Conservation (phyloP, 1,284 basidiomycete species). For the Ustilago curta region DNA sequence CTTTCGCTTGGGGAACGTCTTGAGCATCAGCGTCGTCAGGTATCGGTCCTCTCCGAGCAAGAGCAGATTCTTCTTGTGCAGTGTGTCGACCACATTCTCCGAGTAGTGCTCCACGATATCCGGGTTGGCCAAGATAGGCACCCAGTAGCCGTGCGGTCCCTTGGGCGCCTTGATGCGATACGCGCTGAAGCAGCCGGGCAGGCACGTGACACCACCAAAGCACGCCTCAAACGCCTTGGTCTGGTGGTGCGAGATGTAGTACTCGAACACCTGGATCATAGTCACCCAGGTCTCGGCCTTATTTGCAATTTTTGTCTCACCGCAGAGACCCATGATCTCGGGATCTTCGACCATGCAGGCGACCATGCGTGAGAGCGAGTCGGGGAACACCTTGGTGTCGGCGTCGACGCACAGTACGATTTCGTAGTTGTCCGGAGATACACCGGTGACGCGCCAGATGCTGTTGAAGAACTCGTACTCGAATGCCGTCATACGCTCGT, state of each 20-base stretch:
- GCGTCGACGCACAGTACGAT: constrained; percentile 72
- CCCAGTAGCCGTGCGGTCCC: constrained; percentile 71
- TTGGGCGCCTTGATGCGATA: constrained; percentile 72
- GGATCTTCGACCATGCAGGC: constrained; percentile 72
- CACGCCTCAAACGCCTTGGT: constrained; percentile 73
- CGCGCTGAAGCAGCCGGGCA: constrained; percentile 72
- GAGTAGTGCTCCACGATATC: constrained; percentile 72
- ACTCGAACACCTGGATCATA: constrained; percentile 83
- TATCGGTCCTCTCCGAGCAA: constrained; percentile 72
- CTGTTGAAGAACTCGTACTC: constrained; percentile 73
- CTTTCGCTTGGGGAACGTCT: constrained; percentile 72
- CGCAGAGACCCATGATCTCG: constrained; percentile 72
- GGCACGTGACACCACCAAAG: constrained; percentile 71
- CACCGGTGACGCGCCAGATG: constrained; percentile 71
- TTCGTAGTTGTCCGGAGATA: constrained; percentile 71
- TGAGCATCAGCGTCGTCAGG: constrained; percentile 72
- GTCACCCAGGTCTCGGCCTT: constrained; percentile 72
- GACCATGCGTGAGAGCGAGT: constrained; percentile 71
- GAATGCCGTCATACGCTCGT: constrained; percentile 72
- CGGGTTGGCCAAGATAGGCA: constrained; percentile 71
- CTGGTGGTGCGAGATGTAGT: constrained; percentile 99
- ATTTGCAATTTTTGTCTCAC: constrained; percentile 72
- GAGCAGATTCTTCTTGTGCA: constrained; percentile 72
- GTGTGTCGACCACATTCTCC: constrained; percentile 72
- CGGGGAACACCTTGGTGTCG: constrained; percentile 72